Conservation (phyloP, 2,329 filamentous ascomycete species). For the Rachicladosporium sp. region DNA sequence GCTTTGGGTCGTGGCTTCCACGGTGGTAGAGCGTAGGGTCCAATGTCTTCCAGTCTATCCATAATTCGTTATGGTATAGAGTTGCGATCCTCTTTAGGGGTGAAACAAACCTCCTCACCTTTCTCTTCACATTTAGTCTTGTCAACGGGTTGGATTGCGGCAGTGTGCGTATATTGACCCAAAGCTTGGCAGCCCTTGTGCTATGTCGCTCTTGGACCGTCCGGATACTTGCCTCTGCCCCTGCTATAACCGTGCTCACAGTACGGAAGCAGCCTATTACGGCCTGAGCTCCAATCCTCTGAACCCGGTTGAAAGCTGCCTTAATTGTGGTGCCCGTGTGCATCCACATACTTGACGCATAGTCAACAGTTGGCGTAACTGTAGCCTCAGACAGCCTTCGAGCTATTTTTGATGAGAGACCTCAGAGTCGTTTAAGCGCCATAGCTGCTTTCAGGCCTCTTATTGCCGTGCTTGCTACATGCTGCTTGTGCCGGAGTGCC, state of each 20-base stretch:
- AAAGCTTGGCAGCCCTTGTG: neutral
- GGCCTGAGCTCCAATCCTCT: neutral
- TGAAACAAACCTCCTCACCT: neutral
- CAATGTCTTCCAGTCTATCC: neutral
- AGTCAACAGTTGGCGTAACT: conserved; percentile 1
- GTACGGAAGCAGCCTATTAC: neutral
- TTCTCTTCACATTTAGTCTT: no score
- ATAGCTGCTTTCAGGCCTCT: conserved; percentile 1
- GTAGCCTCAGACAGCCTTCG: conserved; percentile 1
- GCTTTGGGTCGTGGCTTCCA: no score
- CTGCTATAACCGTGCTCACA: neutral
- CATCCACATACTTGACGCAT: conserved; percentile 1
- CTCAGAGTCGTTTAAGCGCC: conserved; percentile 1
- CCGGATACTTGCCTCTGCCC: neutral
- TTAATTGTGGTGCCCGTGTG: neutral
- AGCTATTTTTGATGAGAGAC: conserved; percentile 1
- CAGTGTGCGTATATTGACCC: neutral
- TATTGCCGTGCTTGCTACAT: neutral
- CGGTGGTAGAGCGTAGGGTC: neutral
- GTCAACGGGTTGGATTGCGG: neutral
- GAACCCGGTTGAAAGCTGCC: neutral
- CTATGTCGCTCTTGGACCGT: neutral
- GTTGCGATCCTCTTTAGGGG: neutral
- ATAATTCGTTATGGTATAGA: neutral
- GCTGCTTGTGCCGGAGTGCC: neutral